phyloP scores from a whole-genome alignment of 1,139 yeast genomes.

The Taphrina deformans region DNA sequence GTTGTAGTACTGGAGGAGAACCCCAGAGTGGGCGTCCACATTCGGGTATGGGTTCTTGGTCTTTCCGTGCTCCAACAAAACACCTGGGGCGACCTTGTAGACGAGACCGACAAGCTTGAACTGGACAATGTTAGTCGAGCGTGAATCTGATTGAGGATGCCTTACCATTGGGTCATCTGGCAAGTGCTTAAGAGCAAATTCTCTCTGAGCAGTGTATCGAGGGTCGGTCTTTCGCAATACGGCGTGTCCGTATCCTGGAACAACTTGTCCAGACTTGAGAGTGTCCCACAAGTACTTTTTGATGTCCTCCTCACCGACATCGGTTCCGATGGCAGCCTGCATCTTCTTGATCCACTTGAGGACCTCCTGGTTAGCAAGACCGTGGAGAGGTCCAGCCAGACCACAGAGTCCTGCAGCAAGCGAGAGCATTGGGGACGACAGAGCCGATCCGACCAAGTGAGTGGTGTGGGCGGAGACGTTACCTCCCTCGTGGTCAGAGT shows the following conservation, averaged over 20 bases:
- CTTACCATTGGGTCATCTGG: conserved; percentile 44
- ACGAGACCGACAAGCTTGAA: conserved; percentile 87
- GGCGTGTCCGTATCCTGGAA: conserved; percentile 98
- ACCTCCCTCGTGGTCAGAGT: conserved; percentile 99
- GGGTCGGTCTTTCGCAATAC: conserved; percentile 97
- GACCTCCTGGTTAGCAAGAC: conserved; percentile 97
- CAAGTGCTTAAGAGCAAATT: conserved; percentile 84
- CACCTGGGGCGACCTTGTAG: conserved; percentile 94
- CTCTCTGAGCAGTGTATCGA: conserved; percentile 95
- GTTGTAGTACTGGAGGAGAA: conserved; percentile 94
- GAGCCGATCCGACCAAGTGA: conserved; percentile 93
- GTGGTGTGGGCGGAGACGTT: conserved; percentile 97
- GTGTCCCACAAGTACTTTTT: conserved; percentile 90
- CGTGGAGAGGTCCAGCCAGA: conserved; percentile 97
- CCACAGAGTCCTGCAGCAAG: conserved; percentile 95
- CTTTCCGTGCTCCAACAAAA: conserved; percentile 93
- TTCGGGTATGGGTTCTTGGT: conserved; percentile 99
- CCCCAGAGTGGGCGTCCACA: conserved; percentile 97
- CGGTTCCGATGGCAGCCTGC: conserved; percentile 72
- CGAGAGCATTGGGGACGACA: conserved; percentile 88
- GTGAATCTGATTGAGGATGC: too few relatives aligned
- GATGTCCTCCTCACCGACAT: conserved; percentile 68
- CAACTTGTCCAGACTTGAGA: conserved; percentile 87
- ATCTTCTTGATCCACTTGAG: conserved; percentile 87
- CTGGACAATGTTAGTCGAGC: conserved; percentile 36